Conservation (phyloP, 179 eudicot species). For the Amaranthus tricolor region DNA sequence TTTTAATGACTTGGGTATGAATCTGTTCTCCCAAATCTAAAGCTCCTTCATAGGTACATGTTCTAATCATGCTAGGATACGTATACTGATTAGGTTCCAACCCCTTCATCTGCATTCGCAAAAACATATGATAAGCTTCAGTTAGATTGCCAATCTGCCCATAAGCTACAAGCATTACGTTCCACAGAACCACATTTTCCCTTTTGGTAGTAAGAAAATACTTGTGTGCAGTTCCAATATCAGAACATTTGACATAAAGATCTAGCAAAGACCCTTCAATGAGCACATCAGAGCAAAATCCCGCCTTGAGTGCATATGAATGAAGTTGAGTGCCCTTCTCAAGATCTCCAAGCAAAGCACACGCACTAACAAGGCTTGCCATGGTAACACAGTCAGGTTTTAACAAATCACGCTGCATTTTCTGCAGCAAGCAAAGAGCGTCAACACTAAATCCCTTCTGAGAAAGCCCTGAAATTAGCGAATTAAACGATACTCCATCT, state of each 20-base stretch:
- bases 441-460: constrained; percentile 56
- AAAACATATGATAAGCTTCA: constrained; percentile 33
- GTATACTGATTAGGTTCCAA: constrained; percentile 50
- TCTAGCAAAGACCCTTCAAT: constrained; percentile 93
- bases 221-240: constrained; percentile 60
- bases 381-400: constrained; percentile 83
- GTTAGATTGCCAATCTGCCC: constrained; percentile 59
- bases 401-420: constrained; percentile 65
- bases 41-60: constrained; percentile 42
- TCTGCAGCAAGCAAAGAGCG: constrained; percentile 56
- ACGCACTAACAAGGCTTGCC: constrained; percentile 73
- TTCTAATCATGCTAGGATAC: constrained; percentile 46
- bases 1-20: constrained; percentile 42
- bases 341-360: constrained; percentile 63
- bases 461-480: constrained; percentile 87
- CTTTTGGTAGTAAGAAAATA: constrained; percentile 56
- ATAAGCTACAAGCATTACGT: constrained; percentile 87
- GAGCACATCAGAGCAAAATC: constrained; percentile 70
- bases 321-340: constrained; percentile 81
- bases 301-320: constrained; percentile 76
- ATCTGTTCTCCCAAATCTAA: constrained; percentile 45
- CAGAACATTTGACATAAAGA: constrained; percentile 88
- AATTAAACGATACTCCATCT: constrained; percentile 76
- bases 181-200: constrained; percentile 81
- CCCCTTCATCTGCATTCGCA: constrained; percentile 53